Evolutionary conservation across 225 moss, liverwort and hornwort genomes (phyloP).

Genomic region (Anthoceros angustus): DNA sequence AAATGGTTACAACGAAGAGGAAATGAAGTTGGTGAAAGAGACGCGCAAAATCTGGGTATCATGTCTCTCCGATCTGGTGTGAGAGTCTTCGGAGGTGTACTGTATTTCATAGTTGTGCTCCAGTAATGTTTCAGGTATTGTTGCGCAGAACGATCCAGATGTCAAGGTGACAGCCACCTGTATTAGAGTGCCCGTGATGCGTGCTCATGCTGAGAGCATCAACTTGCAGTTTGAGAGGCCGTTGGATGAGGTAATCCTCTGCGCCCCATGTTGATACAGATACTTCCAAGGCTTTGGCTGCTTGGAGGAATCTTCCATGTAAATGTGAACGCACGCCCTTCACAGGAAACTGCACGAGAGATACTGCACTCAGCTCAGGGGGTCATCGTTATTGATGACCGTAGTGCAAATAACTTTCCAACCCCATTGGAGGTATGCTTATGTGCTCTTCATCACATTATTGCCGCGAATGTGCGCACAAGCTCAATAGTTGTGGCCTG

Average conservation of each 20-base stretch:
- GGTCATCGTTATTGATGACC: conserved; percentile 69
- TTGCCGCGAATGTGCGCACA: no score
- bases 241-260: conserved; percentile 36
- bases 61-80: background rate
- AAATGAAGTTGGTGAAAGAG: conserved; percentile 99
- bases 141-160: conserved; percentile 32
- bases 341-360: conserved; percentile 40
- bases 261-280: background rate
- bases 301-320: no score
- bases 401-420: conserved; percentile 69
- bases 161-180: conserved; percentile 90
- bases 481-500: background rate
- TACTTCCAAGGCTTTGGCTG: no score
- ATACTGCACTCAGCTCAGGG: conserved; percentile 59
- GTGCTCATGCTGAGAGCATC: conserved; percentile 92
- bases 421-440: conserved; percentile 55
- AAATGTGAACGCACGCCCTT: no score
- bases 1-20: conserved; percentile 98
- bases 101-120: no score
- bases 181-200: conserved; percentile 83
- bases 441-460: background rate
- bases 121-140: background rate
- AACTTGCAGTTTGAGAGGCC: conserved; percentile 82
- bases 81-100: no score
- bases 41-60: conserved; percentile 74